Percentiles rank a stretch among this genome's conserved stretches.
phyloP scores from a whole-genome alignment of 192 early-diverging fungal genomes.

The Lobosporangium transversale region DNA sequence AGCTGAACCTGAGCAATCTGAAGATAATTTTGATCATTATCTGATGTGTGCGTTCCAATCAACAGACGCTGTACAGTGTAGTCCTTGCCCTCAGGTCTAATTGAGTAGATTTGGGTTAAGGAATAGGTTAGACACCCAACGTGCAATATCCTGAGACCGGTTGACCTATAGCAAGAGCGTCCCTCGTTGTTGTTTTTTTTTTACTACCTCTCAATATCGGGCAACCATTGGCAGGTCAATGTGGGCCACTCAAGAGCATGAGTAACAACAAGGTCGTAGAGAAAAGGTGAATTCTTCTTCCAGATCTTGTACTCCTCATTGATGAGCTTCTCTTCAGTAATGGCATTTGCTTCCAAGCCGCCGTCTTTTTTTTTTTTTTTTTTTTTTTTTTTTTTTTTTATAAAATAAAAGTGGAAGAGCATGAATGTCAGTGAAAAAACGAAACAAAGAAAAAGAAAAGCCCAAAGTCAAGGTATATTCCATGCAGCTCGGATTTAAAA shows the following conservation, averaged over 20 bases:
- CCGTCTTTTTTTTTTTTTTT: too few species aligned
- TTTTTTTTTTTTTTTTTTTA: too few species aligned
- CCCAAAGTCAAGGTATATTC: background rate
- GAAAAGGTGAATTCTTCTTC: conserved; percentile 99
- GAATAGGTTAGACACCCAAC: background rate
- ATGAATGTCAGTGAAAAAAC: background rate
- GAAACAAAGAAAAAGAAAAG: conserved; percentile 2
- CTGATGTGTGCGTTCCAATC: conserved; percentile 96
- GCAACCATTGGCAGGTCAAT: conserved; percentile 97
- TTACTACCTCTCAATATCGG: conserved; percentile 84
- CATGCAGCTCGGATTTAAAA: too few species aligned
- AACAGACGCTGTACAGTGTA: conserved; percentile 91
- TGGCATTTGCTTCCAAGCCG: conserved; percentile 50
- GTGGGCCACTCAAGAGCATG: conserved; percentile 99
- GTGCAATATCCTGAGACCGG: too few species aligned
- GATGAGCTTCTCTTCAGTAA: conserved; percentile 82
- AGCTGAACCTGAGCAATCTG: conserved; percentile 94
- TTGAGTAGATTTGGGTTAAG: background rate
- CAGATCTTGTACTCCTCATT: conserved; percentile 99
- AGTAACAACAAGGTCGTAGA: conserved; percentile 97
- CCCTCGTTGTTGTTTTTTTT: too few species aligned
- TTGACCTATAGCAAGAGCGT: too few species aligned
- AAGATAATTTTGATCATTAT: conserved; percentile 96
- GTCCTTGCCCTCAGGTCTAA: conserved; percentile 88
- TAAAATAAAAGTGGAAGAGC: too few species aligned